phyloP scores from a whole-genome alignment of 805 yeast genomes.

The Candida gorgasii region DNA sequence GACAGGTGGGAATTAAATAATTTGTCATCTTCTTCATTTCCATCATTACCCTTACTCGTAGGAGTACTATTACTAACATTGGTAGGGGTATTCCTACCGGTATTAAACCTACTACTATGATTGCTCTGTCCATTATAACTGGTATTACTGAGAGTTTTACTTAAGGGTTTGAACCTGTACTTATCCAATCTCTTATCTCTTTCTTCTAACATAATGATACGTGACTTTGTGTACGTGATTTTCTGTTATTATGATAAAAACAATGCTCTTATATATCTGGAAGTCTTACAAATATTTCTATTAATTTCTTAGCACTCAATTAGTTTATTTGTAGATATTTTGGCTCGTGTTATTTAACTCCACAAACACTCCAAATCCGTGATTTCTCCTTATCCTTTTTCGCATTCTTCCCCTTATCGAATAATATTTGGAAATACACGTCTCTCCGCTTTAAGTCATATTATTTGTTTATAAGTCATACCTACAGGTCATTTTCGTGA shows the following conservation, averaged over 20 bases:
- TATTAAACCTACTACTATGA: neutral
- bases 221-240: neutral
- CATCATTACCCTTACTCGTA: neutral
- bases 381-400: constrained; percentile 6
- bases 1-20: constrained; percentile 40
- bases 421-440: constrained; percentile 1
- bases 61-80: neutral
- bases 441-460: constrained; percentile 7
- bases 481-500: too few relatives aligned
- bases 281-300: neutral
- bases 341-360: neutral
- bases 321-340: too few relatives aligned
- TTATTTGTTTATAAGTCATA: neutral
- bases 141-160: constrained; percentile 1
- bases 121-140: neutral
- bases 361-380: neutral
- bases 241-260: too few relatives aligned
- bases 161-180: constrained; percentile 4
- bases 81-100: neutral
- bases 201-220: constrained; percentile 5
- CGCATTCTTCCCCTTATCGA: constrained; percentile 6
- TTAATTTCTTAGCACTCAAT: neutral
- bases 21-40: constrained; percentile 15
- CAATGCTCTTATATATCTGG: neutral
- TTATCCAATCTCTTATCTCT: constrained; percentile 6